Base-by-base conservation (phyloP, 768 basidiomycete genomes). In the Mycena haematopus region DNA sequence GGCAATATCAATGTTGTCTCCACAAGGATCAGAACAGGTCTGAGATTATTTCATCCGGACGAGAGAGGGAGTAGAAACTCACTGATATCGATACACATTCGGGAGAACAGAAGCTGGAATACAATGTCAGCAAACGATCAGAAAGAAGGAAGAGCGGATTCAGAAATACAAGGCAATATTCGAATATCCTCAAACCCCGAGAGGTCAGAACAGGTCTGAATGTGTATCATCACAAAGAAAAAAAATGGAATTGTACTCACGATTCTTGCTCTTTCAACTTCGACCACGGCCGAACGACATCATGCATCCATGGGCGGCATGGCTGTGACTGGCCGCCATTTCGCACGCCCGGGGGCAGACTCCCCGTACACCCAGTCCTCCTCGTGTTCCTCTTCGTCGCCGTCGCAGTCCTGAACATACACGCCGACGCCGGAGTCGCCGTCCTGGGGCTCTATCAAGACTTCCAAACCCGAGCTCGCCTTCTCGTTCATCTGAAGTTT, bases 371-470 rank as follows among this genome's bases (percentile, higher is more conserved):
- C 79, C 91, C 90, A 93, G 38, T 87, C 84, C 6, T 78, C 77
- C 13, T 83, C 83, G 0, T 24, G 22, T 15, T 68, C 74, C 11
- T 70, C 69, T 3, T 72, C 21, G 21, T 54, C 75, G 14, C 72
- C 75, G 68, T 88, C 90, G 59, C 84, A 89, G 66, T 92, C 86
- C 69, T 93, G 88, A 24, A 93, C 90, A 65, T 86, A 93, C 29
- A 93, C 88, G 1, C 88, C 85, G 21, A 93, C 90, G 1, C 91
- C 91, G 8, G 84, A 80, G 35, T 51, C 65, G 25, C 84, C 87
- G 4, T 92, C 90, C 46, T 83, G 77, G 0, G 90, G 88, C 53
- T 91, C 85, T 11, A 93, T 71, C 17, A 93, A 75, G 31, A 90
- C 80, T 73, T 88, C 89, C 53, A 77, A 65, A 21, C 76, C 76